A percentile compares a stretch with the other conserved stretches of the same genome.
Conservation (phyloP, 495 filamentous ascomycete genomes). For the Aspergillus funiculosus region DNA sequence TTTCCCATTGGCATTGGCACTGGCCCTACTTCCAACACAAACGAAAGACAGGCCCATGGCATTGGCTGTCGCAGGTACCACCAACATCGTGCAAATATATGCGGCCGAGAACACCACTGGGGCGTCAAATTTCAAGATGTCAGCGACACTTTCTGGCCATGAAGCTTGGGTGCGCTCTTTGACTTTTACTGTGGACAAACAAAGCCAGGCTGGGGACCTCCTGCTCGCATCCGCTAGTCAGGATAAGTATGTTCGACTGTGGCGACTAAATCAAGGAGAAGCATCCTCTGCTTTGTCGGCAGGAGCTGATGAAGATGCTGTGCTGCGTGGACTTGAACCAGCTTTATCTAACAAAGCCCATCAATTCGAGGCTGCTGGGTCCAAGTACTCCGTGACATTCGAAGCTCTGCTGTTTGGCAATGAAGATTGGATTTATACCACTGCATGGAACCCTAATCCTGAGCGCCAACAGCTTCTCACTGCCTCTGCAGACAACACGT, state of each 20-base stretch:
- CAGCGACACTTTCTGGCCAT: slow-evolving; percentile 79
- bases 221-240: slow-evolving; percentile 91
- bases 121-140: slow-evolving; percentile 54
- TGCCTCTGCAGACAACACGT: slow-evolving; percentile 89
- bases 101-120: slow-evolving; percentile 41
- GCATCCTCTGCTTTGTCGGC: slow-evolving; percentile 25
- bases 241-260: slow-evolving; percentile 94
- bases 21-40: slow-evolving; percentile 50
- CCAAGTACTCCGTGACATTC: slow-evolving; percentile 76
- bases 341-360: slow-evolving; percentile 84
- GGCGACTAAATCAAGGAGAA: slow-evolving; percentile 72
- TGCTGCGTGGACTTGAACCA: slow-evolving; percentile 55
- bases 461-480: slow-evolving; percentile 69
- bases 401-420: slow-evolving; percentile 93
- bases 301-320: slow-evolving; percentile 42
- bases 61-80: slow-evolving; percentile 80
- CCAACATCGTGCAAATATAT: slow-evolving; percentile 69
- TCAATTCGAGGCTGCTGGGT: slow-evolving; percentile 51
- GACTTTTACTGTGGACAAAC: slow-evolving; percentile 62
- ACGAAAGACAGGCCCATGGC: slow-evolving; percentile 47
- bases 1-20: slow-evolving; percentile 70
- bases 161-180: slow-evolving; percentile 92
- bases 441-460: slow-evolving; percentile 60
- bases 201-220: slow-evolving; percentile 55
- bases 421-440: slow-evolving; percentile 96